phyloP scores from a whole-genome alignment of 2,329 filamentous ascomycete species.

The Sphaerulina populicola region DNA sequence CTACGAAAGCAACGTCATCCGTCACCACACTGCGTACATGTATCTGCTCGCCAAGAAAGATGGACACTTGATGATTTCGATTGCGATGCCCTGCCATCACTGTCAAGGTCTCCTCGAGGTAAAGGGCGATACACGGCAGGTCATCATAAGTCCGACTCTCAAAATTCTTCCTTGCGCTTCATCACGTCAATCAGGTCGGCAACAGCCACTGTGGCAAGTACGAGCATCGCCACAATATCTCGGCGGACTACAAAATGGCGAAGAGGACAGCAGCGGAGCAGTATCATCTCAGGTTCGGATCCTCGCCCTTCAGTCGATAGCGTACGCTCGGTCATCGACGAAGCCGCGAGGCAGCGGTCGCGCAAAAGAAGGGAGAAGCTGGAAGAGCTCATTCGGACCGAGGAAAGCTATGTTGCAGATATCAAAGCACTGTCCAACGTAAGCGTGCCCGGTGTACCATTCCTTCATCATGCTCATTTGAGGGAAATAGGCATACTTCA shows the following conservation, averaged over 20 bases:
- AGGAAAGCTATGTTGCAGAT: conserved; percentile 82
- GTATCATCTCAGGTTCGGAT: conserved; percentile 55
- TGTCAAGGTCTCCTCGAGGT: conserved; percentile 8
- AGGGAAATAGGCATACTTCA: conserved; percentile 37
- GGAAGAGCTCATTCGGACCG: conserved; percentile 76
- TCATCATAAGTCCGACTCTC: conserved; percentile 46
- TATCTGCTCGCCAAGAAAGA: conserved; percentile 31
- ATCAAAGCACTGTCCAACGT: conserved; percentile 81
- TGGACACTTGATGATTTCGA: conserved; percentile 35
- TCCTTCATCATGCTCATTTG: neutral
- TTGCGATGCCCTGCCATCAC: neutral
- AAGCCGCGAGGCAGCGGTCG: conserved; percentile 61
- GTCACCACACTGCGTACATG: conserved; percentile 32
- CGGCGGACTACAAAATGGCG: conserved; percentile 48
- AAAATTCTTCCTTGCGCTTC: conserved; percentile 68
- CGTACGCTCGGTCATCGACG: conserved; percentile 50
- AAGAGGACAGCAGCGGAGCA: conserved; percentile 52
- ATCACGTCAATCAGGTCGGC: conserved; percentile 75
- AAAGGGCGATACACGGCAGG: conserved; percentile 5
- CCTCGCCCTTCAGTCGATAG: conserved; percentile 56
- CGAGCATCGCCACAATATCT: conserved; percentile 59
- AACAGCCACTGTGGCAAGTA: conserved; percentile 65
- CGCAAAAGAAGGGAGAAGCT: conserved; percentile 69
- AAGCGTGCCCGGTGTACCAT: conserved; percentile 29
- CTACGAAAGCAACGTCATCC: conserved; percentile 51